Conservation (phyloP, 2,329 filamentous ascomycete species). For the Bipolaris victoriae region DNA sequence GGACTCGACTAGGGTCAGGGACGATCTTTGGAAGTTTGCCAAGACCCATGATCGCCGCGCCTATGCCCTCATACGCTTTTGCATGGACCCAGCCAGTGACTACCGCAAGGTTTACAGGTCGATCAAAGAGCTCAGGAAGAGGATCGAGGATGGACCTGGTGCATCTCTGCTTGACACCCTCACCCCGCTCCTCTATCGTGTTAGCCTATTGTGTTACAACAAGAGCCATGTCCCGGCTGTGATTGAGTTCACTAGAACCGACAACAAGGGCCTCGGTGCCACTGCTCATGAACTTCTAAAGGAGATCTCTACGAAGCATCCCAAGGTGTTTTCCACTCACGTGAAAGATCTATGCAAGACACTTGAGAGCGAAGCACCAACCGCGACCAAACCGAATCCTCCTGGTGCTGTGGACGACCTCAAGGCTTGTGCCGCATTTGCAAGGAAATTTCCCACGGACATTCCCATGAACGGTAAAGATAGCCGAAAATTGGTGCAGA, state of each 20-base stretch:
- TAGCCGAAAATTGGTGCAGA: constrained; percentile 81
- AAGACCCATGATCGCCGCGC: constrained; percentile 87
- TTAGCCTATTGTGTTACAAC: constrained; percentile 87
- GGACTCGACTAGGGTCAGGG: constrained; percentile 72
- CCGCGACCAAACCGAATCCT: constrained; percentile 70
- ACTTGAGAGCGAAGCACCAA: constrained; percentile 80
- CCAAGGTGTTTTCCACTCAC: constrained; percentile 89
- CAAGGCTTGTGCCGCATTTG: constrained; percentile 92
- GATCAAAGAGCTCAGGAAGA: constrained; percentile 85
- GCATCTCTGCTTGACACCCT: constrained; percentile 77
- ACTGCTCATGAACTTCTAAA: constrained; percentile 88
- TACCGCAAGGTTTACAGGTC: constrained; percentile 90
- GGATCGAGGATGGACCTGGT: constrained; percentile 71
- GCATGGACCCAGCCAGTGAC: constrained; percentile 83
- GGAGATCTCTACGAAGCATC: constrained; percentile 88
- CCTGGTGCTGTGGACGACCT: constrained; percentile 82
- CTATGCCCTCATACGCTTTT: constrained; percentile 87
- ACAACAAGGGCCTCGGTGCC: constrained; percentile 76
- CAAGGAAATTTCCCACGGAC: constrained; percentile 82
- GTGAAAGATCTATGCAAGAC: constrained; percentile 90
- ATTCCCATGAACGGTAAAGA: constrained; percentile 63
- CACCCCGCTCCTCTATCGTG: constrained; percentile 80
- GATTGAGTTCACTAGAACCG: constrained; percentile 83
- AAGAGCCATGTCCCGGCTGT: constrained; percentile 91
- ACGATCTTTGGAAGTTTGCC: constrained; percentile 87